Evolutionary conservation across 129 eudicot genomes (phyloP), one percentile per base, ranked within the genome.

Genomic region (Lactuca saligna): DNA sequence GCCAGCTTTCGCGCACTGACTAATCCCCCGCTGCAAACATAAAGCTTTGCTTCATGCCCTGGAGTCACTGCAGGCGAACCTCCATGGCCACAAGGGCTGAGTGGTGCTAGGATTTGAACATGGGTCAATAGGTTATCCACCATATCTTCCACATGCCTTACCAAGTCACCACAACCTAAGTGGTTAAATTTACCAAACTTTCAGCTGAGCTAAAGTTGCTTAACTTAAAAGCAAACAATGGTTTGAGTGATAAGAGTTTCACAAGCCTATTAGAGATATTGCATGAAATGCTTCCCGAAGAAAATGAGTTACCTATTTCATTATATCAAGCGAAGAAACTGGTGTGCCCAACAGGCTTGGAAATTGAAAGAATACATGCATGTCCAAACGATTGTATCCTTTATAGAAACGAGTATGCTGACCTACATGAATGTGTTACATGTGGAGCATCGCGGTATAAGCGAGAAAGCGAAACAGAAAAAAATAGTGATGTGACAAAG

Each of bases 121-220:
- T n/a, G n/a, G n/a, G n/a, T n/a, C n/a, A n/a, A n/a, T n/a, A n/a
- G n/a, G n/a, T n/a, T n/a, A n/a, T n/a, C n/a, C n/a, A n/a, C n/a
- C n/a, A n/a, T n/a, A n/a, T n/a, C n/a, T n/a, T n/a, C n/a, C n/a
- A n/a, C n/a, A n/a, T n/a, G n/a, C n/a, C n/a, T n/a, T n/a, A n/a
- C n/a, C n/a, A n/a, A n/a, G n/a, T n/a, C n/a, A n/a, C n/a, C n/a
- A n/a, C n/a, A n/a, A n/a, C n/a, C n/a, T n/a, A n/a, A n/a, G n/a
- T n/a, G n/a, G n/a, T n/a, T n/a, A n/a, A n/a, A n/a, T n/a, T n/a
- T 29, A 17, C 42, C 29, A 65, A 29, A 65, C 44, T 65, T 65
- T 7, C 38, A 0, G 57, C 13, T 17, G 44, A 14, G 42, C 9
- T 65, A 6, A 65, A 48, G 44, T 12, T 44, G 13, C 11, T 65